These are phyloP conservation scores for Fraxinus platypoda DNA, from an alignment of 305 asterid species.

Conservation along the genomic window DNA sequence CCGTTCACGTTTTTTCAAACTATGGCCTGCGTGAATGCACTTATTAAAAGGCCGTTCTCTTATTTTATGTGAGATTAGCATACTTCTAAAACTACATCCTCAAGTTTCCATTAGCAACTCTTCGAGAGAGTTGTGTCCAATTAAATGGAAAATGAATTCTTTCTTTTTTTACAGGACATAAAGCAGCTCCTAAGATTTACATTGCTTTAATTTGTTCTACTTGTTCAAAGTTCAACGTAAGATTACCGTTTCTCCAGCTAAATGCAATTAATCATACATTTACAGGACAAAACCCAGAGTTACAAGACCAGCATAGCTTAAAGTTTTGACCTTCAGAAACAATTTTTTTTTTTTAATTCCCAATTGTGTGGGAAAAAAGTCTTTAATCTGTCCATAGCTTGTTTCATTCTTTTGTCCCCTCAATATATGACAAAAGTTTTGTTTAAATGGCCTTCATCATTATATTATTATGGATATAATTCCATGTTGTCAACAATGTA, in stretches of 20 bases:
- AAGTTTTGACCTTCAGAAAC: background rate
- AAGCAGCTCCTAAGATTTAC: slow-evolving; percentile 6
- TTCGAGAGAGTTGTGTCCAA: slow-evolving; percentile 6
- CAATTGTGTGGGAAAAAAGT: background rate
- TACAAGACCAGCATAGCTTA: background rate
- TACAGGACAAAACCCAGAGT: background rate
- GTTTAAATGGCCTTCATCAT: background rate
- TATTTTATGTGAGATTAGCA: background rate
- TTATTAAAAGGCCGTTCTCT: background rate
- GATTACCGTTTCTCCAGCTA: background rate
- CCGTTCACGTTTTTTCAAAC: no score
- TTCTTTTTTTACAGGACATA: slow-evolving; percentile 2
- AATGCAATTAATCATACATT: background rate
- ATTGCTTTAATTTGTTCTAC: slow-evolving; percentile 1
- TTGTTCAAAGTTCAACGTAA: background rate
- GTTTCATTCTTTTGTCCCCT: background rate
- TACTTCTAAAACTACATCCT: slow-evolving; percentile 2
- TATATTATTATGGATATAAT: background rate
- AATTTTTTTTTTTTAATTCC: background rate
- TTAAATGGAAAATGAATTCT: background rate
- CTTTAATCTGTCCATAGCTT: background rate
- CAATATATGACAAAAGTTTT: background rate
- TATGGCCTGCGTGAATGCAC: background rate
- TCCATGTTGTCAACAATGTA: background rate
- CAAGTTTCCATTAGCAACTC: slow-evolving; percentile 13